Conservation (phyloP, 78 protist species). For the Blattamonas nauphoetae region DNA sequence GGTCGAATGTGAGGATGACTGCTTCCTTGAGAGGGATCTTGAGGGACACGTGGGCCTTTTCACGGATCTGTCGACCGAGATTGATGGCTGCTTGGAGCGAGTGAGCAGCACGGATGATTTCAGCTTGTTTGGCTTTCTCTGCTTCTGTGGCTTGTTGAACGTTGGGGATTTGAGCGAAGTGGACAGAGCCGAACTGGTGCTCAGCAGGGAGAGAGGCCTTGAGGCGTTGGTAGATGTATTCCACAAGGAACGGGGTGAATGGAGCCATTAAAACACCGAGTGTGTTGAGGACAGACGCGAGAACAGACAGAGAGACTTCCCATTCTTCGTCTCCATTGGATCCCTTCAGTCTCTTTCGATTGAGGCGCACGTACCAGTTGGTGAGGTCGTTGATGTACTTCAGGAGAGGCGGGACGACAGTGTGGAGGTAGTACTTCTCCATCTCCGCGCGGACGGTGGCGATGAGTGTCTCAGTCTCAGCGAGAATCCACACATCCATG, state of each 20-base stretch:
- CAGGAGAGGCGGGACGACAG: slow-evolving; percentile 87
- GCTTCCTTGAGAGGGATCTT: slow-evolving; percentile 48
- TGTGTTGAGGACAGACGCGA: slow-evolving; percentile 66
- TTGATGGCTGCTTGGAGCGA: slow-evolving; percentile 78
- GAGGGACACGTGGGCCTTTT: slow-evolving; percentile 26
- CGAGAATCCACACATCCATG: slow-evolving; percentile 91
- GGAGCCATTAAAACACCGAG: slow-evolving; percentile 83
- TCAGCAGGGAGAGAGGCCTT: slow-evolving; percentile 37
- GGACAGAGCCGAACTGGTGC: slow-evolving; percentile 30
- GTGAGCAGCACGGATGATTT: slow-evolving; percentile 65
- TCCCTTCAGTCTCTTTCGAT: slow-evolving; percentile 61
- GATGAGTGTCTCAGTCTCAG: slow-evolving; percentile 58
- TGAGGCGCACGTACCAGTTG: slow-evolving; percentile 79
- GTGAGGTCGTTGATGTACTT: slow-evolving; percentile 74
- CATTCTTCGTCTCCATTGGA: slow-evolving; percentile 10
- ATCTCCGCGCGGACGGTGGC: slow-evolving; percentile 72
- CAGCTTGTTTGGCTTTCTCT: neutral
- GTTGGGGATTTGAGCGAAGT: neutral
- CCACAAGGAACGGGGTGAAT: slow-evolving; percentile 96
- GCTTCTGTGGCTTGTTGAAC: neutral
- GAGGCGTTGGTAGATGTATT: slow-evolving; percentile 79
- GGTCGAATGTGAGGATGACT: slow-evolving; percentile 22
- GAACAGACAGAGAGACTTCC: slow-evolving; percentile 45
- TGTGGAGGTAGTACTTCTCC: slow-evolving; percentile 89
- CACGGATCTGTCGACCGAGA: slow-evolving; percentile 68